phyloP scores from a whole-genome alignment of 1,284 basidiomycete genomes.

The Ustilago trichophora region DNA sequence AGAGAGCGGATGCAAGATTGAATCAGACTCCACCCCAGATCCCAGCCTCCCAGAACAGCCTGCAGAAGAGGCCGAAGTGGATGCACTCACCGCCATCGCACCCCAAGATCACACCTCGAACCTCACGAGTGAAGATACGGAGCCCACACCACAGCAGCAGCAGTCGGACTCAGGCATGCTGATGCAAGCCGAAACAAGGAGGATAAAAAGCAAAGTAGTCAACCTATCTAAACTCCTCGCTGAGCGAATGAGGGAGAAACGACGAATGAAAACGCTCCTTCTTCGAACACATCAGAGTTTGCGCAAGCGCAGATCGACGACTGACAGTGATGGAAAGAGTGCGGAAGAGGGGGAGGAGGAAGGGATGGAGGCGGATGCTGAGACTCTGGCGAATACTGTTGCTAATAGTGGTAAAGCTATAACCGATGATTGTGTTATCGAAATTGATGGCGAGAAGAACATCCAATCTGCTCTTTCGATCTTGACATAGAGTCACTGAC shows the following conservation, averaged over 20 bases:
- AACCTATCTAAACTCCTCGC: conserved; percentile 34
- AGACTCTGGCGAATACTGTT: conserved; percentile 14
- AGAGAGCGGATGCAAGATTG: too few relatives aligned
- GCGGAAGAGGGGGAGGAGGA: not conserved
- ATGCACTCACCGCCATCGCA: not conserved
- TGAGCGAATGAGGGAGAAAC: conserved; percentile 21
- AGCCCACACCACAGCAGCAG: too few relatives aligned
- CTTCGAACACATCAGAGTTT: conserved; percentile 34
- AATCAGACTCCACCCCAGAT: too few relatives aligned
- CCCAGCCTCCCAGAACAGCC: too few relatives aligned
- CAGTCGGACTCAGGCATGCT: too few relatives aligned
- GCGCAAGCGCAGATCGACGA: conserved; percentile 3
- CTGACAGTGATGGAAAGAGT: too few relatives aligned
- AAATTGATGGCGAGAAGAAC: too few relatives aligned
- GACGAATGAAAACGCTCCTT: conserved; percentile 23
- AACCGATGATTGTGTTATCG: too few relatives aligned
- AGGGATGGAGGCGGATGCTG: not conserved
- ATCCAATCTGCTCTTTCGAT: too few relatives aligned
- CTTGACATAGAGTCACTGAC: too few relatives aligned
- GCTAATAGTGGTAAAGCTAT: conserved; percentile 7
- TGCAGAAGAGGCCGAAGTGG: conserved; percentile 1
- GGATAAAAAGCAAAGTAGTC: conserved; percentile 2
- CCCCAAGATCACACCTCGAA: not conserved
- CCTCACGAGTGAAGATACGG: too few relatives aligned
- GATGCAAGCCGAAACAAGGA: not conserved